Evolutionary conservation across 2,329 filamentous ascomycete genomes (phyloP).

Genomic region (Aspergillus hiratsukae): DNA sequence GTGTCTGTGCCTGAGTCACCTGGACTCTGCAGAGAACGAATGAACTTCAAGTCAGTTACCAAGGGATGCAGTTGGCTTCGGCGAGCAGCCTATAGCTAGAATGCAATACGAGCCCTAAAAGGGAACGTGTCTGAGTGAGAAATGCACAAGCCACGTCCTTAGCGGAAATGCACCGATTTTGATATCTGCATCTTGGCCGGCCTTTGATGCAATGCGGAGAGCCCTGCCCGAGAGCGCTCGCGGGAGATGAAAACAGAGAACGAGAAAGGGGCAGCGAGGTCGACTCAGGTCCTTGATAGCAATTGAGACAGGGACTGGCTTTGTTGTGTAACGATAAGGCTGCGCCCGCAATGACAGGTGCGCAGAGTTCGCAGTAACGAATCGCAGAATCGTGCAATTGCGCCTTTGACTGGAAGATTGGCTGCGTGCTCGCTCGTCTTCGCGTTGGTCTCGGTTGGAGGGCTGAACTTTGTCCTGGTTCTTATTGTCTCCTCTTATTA

Average conservation of each 20-base stretch:
- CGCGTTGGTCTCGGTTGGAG: not conserved
- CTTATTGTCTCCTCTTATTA: conserved; percentile 11
- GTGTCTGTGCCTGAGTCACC: conserved; percentile 36
- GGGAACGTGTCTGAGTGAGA: conserved; percentile 26
- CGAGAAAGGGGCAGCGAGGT: conserved; percentile 12
- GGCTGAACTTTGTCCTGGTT: conserved; percentile 13
- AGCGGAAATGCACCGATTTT: conserved; percentile 36
- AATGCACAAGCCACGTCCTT: conserved; percentile 36
- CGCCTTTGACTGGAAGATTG: conserved; percentile 12
- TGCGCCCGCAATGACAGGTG: not conserved
- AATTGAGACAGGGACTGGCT: conserved; percentile 16
- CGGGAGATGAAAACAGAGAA: conserved; percentile 18
- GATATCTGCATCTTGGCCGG: conserved; percentile 43
- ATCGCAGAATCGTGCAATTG: not conserved
- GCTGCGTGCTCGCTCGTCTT: conserved; percentile 5
- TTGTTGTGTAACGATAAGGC: conserved; percentile 18
- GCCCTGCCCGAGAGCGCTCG: conserved; percentile 40
- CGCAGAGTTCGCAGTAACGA: not conserved
- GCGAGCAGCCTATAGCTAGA: conserved; percentile 20
- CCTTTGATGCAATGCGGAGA: conserved; percentile 36
- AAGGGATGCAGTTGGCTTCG: conserved; percentile 26
- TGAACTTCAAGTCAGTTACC: conserved; percentile 25
- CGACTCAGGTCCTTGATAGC: conserved; percentile 19
- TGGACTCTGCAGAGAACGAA: conserved; percentile 35
- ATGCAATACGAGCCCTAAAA: conserved; percentile 30